A percentile compares a stretch with the other conserved stretches of the same genome.
phyloP scores from a whole-genome alignment of 1,284 basidiomycete genomes.

The Puccinia triticina region DNA sequence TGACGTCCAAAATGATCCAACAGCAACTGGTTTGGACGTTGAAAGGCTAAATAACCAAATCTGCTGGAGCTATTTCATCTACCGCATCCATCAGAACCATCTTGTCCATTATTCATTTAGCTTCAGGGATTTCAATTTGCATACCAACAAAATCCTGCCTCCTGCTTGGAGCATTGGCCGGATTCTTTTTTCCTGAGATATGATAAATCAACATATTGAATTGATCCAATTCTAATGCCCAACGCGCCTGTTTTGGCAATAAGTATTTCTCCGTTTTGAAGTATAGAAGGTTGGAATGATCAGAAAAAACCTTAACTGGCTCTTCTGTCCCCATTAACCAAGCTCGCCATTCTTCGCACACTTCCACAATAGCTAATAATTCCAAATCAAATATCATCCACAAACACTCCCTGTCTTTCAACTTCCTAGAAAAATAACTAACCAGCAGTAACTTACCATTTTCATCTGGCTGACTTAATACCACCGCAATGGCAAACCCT shows the following conservation, averaged over 20 bases:
- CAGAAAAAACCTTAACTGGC: slow-evolving; percentile 30
- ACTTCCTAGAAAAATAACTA: slow-evolving; percentile 3
- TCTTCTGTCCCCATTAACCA: slow-evolving; percentile 19
- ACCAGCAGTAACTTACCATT: neutral
- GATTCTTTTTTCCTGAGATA: slow-evolving; percentile 8
- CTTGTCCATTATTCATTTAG: neutral
- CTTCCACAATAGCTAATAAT: slow-evolving; percentile 11
- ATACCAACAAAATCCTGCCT: neutral
- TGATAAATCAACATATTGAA: neutral
- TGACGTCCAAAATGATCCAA: too few relatives aligned
- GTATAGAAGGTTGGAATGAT: slow-evolving; percentile 31
- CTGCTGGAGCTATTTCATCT: too few relatives aligned
- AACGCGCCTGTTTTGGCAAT: neutral
- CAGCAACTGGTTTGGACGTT: too few relatives aligned
- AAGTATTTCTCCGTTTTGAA: neutral
- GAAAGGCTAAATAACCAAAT: too few relatives aligned
- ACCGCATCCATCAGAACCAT: too few relatives aligned
- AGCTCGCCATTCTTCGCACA: slow-evolving; percentile 25
- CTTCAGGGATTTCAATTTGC: neutral
- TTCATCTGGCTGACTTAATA: too few relatives aligned
- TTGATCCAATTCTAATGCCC: neutral
- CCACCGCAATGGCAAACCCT: slow-evolving; percentile 12
- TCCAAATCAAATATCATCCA: slow-evolving; percentile 23
- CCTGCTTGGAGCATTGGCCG: neutral
- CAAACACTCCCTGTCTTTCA: slow-evolving; percentile 34